phyloP scores from a whole-genome alignment of 2,329 filamentous ascomycete genomes.

The Cyphellophora europaea region DNA sequence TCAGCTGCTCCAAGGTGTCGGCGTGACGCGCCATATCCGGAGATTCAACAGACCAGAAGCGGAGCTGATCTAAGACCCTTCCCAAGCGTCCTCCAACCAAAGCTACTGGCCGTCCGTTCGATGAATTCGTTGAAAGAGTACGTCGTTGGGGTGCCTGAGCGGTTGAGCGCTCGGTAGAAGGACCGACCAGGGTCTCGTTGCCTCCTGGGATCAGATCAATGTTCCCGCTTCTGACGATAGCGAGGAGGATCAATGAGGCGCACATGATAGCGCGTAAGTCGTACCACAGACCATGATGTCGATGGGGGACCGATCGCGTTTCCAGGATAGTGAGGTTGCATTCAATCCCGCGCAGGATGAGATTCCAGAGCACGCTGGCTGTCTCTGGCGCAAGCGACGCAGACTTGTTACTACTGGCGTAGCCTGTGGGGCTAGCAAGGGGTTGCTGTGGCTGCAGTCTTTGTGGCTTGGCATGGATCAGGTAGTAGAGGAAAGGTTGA shows the following conservation, averaged over 20 bases:
- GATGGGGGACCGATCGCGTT: constrained; percentile 18
- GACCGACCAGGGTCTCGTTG: constrained; percentile 1
- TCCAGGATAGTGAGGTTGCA: constrained; percentile 21
- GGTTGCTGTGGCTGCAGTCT: background rate
- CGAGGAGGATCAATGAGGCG: constrained; percentile 19
- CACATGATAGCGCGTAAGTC: constrained; percentile 17
- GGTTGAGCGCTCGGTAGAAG: background rate
- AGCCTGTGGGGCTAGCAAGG: background rate
- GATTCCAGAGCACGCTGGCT: constrained; percentile 5
- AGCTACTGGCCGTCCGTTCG: background rate
- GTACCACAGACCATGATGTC: constrained; percentile 25
- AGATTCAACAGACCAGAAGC: constrained; percentile 7
- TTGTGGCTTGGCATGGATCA: constrained; percentile 15
- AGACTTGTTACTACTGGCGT: background rate
- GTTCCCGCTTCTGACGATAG: constrained; percentile 18
- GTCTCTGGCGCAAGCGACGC: constrained; percentile 4
- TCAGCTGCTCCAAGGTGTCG: constrained; percentile 2
- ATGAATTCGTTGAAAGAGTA: background rate
- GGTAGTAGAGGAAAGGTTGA: constrained; percentile 23
- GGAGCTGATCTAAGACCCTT: constrained; percentile 6
- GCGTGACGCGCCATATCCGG: constrained; percentile 4
- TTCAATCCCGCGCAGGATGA: constrained; percentile 20
- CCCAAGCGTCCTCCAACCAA: constrained; percentile 4
- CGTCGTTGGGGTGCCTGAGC: background rate
- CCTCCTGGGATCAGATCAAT: constrained; percentile 8